Evolutionary conservation across 352 stramenopile species (phyloP), one percentile per base, ranked within the genome.

Genomic region (Thraustochytrium sp.): DNA sequence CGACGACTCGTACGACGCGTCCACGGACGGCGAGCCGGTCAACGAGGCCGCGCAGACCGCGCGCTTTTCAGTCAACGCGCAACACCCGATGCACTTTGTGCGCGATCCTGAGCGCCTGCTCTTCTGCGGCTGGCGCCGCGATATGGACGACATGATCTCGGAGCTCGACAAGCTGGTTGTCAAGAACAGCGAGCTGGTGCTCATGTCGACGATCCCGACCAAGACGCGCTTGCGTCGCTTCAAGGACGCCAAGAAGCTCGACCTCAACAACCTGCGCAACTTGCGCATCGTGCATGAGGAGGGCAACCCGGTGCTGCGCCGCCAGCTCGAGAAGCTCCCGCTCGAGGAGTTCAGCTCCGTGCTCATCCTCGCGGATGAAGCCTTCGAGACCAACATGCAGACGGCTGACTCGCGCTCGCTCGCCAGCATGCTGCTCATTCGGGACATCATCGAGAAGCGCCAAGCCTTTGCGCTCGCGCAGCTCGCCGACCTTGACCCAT

Each of bases 81-180:
- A 88, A 16, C 48, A 49, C 2, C 62, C 85, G 0, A 59, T 82
- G 37, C 26, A 68, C 1, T 90, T 90, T 54, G 5, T 53, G 3
- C 37, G 38, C 0, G 59, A 75, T n/a, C 80, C 85, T 16, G 91
- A 96, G 59, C 87, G 87, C 23, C 92, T 95, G 76, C 80, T 96
- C 34, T 92, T 96, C 86, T 94, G 90, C 54, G 92, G 92, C 1
- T 96, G 92, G 92, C 90, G 92, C 48, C 90, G 92, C 51, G 92
- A 96, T 83, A 92, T 96, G 62, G 90, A 91, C 29, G 92, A 96
- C 65, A 94, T 96, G 88, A 93, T 96, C 56, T 85, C 89, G 38
- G 65, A 94, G 26, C 89, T 96, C 2, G 91, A 96, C 83, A 88
- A 89, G 23, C 82, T 94, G 13, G 91, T 94, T 2, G 54, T 86